A percentile compares a stretch with the other conserved stretches of the same genome.
phyloP scores from a whole-genome alignment of 2,329 filamentous ascomycete species.

The Trichoderma sp. region DNA sequence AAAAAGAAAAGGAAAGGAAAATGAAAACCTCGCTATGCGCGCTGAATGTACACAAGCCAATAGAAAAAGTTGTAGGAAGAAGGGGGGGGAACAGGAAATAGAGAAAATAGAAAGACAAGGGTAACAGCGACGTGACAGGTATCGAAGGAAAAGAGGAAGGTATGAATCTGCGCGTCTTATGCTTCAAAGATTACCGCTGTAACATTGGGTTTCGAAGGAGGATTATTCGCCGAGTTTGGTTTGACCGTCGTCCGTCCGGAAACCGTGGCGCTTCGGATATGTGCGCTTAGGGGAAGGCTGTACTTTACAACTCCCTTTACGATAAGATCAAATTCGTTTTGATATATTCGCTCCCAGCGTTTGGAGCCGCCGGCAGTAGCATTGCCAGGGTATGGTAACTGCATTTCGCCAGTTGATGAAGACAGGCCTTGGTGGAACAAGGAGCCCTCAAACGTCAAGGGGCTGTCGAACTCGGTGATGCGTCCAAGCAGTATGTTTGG shows the following conservation, averaged over 20 bases:
- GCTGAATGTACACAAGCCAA: conserved; percentile 40
- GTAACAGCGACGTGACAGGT: neutral
- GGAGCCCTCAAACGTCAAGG: conserved; percentile 85
- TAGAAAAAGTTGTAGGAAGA: conserved; percentile 30
- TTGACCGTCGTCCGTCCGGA: conserved; percentile 63
- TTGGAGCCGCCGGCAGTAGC: conserved; percentile 82
- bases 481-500: conserved; percentile 92
- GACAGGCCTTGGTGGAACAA: conserved; percentile 77
- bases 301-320: conserved; percentile 91
- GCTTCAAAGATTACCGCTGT: conserved; percentile 54
- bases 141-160: neutral
- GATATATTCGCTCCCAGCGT: conserved; percentile 87
- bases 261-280: conserved; percentile 62
- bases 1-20: neutral
- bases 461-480: conserved; percentile 83
- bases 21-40: conserved; percentile 40
- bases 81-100: conserved; percentile 28
- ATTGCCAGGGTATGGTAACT: conserved; percentile 82
- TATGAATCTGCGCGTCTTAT: neutral
- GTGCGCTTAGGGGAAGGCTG: conserved; percentile 64
- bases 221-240: conserved; percentile 64
- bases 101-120: conserved; percentile 31
- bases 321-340: conserved; percentile 92
- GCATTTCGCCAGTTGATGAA: conserved; percentile 79
- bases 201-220: conserved; percentile 70